Base-by-base conservation (phyloP, 495 filamentous ascomycete genomes). In the Neurospora sp. region DNA sequence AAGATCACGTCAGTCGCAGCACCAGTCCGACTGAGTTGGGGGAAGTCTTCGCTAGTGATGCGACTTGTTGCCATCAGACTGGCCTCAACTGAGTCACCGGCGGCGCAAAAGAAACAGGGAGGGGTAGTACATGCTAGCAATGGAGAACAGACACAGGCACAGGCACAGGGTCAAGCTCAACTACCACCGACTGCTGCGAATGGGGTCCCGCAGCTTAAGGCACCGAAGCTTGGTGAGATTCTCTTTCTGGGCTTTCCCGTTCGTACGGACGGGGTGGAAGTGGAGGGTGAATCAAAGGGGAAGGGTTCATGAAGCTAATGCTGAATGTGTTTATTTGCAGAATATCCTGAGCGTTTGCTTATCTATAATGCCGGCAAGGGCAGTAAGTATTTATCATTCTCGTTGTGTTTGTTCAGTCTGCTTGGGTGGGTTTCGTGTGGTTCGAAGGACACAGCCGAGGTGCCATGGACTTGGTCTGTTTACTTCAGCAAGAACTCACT, bases 351-450 rank as follows among this genome's bases (percentile, higher is more conserved):
- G 75, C 83, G 83, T 16, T 82, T 94, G 10, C 82, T 92, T 72
- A 85, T 95, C 73, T 94, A 91, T 76, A 88, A 93, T 84, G 90
- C 89, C 48, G 92, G 92, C 74, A 90, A 88, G 8, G 84, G 83
- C 20, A 85, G 87, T 79, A 70, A 53, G 78, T 74, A 16, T 70
- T 12, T 27, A 10, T 5, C 27, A 41, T 20, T 59, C 20, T 69
- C 31, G 2, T 68, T 37, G 48, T 27, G 7, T 9, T n/a, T 9
- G 17, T 3, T 42, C 41, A 6, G 53, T 61, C 17, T 16, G 16
- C 53, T 16, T 8, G 22, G 14, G 10, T 35, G 53, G 22, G 22
- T 12, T 12, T 14, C 5, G 27, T 61, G 14, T 27, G 22, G 22
- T 27, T 14, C 22, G 20, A 61, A 27, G 22, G 10, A 61, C n/a